Evolutionary conservation across 192 early-diverging fungal species (phyloP).

Genomic region (Cetraspora pellucida): DNA sequence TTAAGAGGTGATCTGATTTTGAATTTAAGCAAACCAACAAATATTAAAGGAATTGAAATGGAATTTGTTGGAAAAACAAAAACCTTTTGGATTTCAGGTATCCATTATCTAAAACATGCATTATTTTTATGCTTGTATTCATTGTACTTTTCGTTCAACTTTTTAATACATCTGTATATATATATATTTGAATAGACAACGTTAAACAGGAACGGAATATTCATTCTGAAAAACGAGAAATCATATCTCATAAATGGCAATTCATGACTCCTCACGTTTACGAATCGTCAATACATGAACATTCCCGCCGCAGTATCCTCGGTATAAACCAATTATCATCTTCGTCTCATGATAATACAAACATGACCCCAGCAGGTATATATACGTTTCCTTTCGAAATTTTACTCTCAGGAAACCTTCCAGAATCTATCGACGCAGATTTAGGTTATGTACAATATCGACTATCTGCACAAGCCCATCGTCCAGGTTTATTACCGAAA

Average conservation of each 20-base stretch:
- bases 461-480: conserved; percentile 33
- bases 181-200: not conserved
- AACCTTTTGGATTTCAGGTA: conserved; percentile 45
- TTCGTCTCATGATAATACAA: not conserved
- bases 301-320: too few relatives aligned
- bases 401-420: conserved; percentile 41
- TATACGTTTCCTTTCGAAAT: conserved; percentile 43
- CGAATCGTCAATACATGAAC: not conserved
- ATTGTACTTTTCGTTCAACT: not conserved
- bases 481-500: conserved; percentile 47
- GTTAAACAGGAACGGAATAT: not conserved
- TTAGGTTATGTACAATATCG: conserved; percentile 41
- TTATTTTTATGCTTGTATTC: conserved; percentile 37
- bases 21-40: conserved; percentile 50
- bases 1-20: conserved; percentile 57
- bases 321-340: too few relatives aligned
- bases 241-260: not conserved
- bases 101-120: conserved; percentile 49
- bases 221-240: not conserved
- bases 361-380: conserved; percentile 33
- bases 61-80: conserved; percentile 53
- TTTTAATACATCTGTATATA: too few relatives aligned
- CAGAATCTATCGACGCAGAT: conserved; percentile 38
- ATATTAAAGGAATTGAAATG: conserved; percentile 53
- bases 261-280: not conserved